Conservation (phyloP, 169 alveolate species). For the Plasmodium ovale region DNA sequence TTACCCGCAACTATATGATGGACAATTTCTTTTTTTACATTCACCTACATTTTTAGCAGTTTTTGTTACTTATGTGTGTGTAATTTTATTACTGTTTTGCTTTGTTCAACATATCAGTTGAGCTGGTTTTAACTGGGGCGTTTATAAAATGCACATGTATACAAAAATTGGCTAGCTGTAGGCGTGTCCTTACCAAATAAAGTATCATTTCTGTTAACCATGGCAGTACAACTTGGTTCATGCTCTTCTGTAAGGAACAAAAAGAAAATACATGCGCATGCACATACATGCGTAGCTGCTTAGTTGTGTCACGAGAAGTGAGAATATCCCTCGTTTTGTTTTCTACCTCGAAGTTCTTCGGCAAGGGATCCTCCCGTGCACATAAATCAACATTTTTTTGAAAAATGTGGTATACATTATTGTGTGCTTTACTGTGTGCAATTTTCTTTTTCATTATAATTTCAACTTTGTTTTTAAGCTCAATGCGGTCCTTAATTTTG, state of each 20-base stretch:
- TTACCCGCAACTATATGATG: conserved; percentile 41
- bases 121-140: no score
- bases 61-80: no score
- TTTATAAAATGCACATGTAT: not conserved
- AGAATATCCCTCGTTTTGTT: not conserved
- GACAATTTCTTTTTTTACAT: conserved; percentile 37
- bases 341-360: conserved; percentile 51
- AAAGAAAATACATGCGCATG: not conserved
- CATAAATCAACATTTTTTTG: conserved; percentile 62
- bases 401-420: conserved; percentile 34
- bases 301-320: not conserved
- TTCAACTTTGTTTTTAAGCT: conserved; percentile 47
- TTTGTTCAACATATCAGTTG: no score
- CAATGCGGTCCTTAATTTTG: conserved; percentile 51
- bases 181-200: conserved; percentile 19
- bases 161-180: not conserved
- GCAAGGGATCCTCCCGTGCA: conserved; percentile 13
- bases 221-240: conserved; percentile 30
- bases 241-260: conserved; percentile 21
- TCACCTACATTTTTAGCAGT: conserved; percentile 20
- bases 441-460: conserved; percentile 64
- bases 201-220: conserved; percentile 36
- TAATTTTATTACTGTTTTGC: no score
- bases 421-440: conserved; percentile 58
- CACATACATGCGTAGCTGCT: not conserved